phyloP scores from a whole-genome alignment of 2,329 filamentous ascomycete species.

The Grosmannia penicillata region DNA sequence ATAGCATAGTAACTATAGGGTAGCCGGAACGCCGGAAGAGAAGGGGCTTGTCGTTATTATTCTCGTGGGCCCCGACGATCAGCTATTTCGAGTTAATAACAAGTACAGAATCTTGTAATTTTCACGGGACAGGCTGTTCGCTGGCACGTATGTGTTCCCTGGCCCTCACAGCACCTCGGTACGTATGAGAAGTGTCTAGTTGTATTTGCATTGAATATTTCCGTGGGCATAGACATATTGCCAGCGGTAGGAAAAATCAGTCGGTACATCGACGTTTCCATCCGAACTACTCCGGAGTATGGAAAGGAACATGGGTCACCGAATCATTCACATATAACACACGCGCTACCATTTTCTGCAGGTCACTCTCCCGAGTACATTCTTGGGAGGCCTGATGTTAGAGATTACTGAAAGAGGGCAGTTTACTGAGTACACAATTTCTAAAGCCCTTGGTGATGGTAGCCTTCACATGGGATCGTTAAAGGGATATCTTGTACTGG shows the following conservation, averaged over 20 bases:
- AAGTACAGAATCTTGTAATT: conserved; percentile 60
- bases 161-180: conserved; percentile 7
- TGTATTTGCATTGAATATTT: conserved; percentile 60
- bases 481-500: conserved; percentile 80
- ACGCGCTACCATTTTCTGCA: conserved; percentile 50
- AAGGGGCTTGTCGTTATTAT: conserved; percentile 61
- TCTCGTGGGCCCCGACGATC: conserved; percentile 42
- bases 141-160: conserved; percentile 58
- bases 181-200: conserved; percentile 24
- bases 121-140: conserved; percentile 90
- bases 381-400: conserved; percentile 61
- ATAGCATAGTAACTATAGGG: conserved; percentile 46
- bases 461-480: conserved; percentile 63
- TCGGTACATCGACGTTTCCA: conserved; percentile 57
- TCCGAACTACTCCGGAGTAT: conserved; percentile 45
- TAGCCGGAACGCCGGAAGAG: conserved; percentile 43
- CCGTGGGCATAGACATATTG: conserved; percentile 39
- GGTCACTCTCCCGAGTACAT: conserved; percentile 76
- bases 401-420: conserved; percentile 54
- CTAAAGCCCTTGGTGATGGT: conserved; percentile 60
- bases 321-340: conserved; percentile 64
- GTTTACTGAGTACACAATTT: conserved; percentile 73
- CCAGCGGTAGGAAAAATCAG: conserved; percentile 53
- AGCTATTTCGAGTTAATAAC: conserved; percentile 50
- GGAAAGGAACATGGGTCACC: conserved; percentile 58